Base-by-base conservation (phyloP, 352 stramenopile species). In the Phytophthora palmivora region DNA sequence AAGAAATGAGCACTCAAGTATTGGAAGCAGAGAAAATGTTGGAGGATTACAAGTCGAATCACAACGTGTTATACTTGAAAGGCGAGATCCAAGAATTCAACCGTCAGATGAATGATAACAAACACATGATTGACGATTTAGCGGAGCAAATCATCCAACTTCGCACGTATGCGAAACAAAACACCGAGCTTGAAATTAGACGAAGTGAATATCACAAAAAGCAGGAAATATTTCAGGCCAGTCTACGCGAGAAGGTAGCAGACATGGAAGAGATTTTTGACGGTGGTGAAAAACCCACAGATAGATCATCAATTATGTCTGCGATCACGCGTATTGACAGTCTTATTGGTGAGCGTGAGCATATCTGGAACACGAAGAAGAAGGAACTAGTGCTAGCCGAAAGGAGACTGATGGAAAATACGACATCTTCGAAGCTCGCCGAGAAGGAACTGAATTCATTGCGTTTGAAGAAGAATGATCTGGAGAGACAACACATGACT, bases 121-220 rank as follows among this genome's bases (percentile, higher is more conserved):
- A 71, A 18, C 79, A 63, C 43, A 72, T 83, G 18, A 68, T 87
- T 26, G 67, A 63, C 0, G 37, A 70, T 22, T 62, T 96, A 24
- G 67, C 83, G 11, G 45, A 74, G 18, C 72, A 90, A 45, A 60
- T 96, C n/a, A 68, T 64, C 4, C 46, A 84, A n/a, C 53, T 95
- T 16, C 78, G 81, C 12, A 15, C 48, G 1, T 73, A 84, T 33
- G 80, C 89, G 36, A 33, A 47, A n/a, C 70, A 90, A 14, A 63
- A 88, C 21, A 60, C 83, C 3, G 37, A 66, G 19, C 30, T 94
- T 16, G 71, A 93, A n/a, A 37, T 82, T 11, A 87, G 75, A 36
- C 72, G 70, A 6, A 65, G 64, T 26, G 76, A 82, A 11, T 63
- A 78, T 32, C 74, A 55, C 6, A 74, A 65, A 2, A 86, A 88